Evolutionary conservation across 495 filamentous ascomycete genomes (phyloP), one percentile per base, ranked within the genome.

Genomic region (Annulohypoxylon nitens): DNA sequence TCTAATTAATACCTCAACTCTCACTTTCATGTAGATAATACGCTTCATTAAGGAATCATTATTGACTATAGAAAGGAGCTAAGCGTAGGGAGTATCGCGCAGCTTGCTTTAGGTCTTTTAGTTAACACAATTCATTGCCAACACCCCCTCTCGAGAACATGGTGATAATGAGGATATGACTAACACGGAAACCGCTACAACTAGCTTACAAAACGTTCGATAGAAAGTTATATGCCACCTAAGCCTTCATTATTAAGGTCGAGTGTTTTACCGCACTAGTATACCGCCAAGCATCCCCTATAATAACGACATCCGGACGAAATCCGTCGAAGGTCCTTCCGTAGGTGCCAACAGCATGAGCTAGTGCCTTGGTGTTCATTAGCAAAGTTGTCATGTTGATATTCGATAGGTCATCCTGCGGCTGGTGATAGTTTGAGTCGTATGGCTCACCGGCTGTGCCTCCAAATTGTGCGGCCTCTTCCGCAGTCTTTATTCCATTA

Each of bases 401-500:
- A 14, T 76, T 70, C 9, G 51, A 2, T 10, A 70, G 58, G 6
- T 62, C 34, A 34, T 76, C 74, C 8, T 54, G 70, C 12, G 57
- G 48, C 25, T 66, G 36, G 58, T 74, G 74, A 14, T 76, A 74
- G 16, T 76, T 60, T 11, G 0, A 1, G 30, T 76, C 74, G 23
- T 73, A 76, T 57, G 70, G 64, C 25, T 25, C 3, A 0, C 36
- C 65, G 9, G 61, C 70, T 3, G 54, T 4, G 10, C 74, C 74
- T 60, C 74, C 74, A 64, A 77, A 79, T 12, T 77, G 36, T 18
- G 57, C 50, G n/a, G 65, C 71, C 37, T 81, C 77, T 25, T 79
- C 78, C 7, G 69, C 70, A 5, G 71, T 80, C 66, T 80, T 78
- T 8, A 82, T 78, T 63, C 83, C 78, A 34, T 85, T 62, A n/a